phyloP scores from a whole-genome alignment of 139 green algal genomes.

The Chlorella sp. region DNA sequence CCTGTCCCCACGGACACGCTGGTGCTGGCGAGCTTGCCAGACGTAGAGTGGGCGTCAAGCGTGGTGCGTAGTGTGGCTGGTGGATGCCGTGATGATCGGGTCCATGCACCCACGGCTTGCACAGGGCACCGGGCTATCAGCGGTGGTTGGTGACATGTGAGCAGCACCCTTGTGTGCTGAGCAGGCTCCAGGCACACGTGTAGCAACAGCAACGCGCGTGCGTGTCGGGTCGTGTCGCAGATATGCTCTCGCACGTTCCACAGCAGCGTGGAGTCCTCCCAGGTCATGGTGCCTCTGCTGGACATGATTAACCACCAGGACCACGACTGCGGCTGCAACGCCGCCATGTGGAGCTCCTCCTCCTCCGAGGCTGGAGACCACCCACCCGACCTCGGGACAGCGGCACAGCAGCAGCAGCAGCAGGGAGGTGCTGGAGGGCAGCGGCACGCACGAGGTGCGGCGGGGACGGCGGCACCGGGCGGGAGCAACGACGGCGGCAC shows the following conservation, averaged over 20 bases:
- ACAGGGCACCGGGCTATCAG: not conserved
- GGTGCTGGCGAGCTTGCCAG: not conserved
- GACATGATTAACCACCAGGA: slow-evolving; percentile 8
- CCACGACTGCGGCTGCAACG: too few relatives aligned
- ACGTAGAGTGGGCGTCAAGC: not conserved
- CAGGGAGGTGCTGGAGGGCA: too few relatives aligned
- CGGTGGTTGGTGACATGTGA: not conserved
- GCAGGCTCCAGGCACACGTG: not conserved
- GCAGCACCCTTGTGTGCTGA: not conserved
- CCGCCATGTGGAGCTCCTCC: too few relatives aligned
- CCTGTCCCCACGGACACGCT: too few relatives aligned
- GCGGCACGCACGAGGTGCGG: too few relatives aligned
- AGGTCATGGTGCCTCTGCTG: slow-evolving; percentile 6
- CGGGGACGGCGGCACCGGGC: too few relatives aligned
- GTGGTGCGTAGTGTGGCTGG: not conserved
- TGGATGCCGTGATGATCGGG: too few relatives aligned
- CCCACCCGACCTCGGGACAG: too few relatives aligned
- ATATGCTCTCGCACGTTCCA: slow-evolving; percentile 3
- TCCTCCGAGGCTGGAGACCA: too few relatives aligned
- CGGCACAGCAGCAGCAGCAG: too few relatives aligned
- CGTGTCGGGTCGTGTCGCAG: not conserved
- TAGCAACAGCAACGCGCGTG: not conserved
- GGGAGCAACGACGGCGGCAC: too few relatives aligned
- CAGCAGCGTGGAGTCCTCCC: not conserved
- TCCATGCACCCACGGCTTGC: too few relatives aligned